Evolutionary conservation across 2,329 filamentous ascomycete species (phyloP), one percentile per base, ranked within the genome.

Genomic region (Talaromyces sp.): DNA sequence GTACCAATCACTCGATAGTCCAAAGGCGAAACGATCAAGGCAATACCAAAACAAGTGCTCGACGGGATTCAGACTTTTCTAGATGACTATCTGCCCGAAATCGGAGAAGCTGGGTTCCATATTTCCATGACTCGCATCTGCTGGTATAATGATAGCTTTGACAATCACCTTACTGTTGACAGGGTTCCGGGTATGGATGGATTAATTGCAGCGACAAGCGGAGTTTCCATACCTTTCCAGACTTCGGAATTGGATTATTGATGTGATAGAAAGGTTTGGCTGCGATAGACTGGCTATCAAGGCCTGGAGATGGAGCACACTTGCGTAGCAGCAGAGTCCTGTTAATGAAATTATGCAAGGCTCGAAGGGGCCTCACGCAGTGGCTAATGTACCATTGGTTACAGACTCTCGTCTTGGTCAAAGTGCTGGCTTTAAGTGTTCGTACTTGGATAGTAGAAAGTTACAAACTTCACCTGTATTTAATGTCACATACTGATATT

Each of bases 161-260:
- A 81, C 16, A 84, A 85, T 37, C 82, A 86, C 62, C 87, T 84
- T 69, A 74, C 87, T 4, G 80, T 88, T 56, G 79, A 82, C 45
- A 79, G 81, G 63, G 82, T 86, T 58, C 84, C 84, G 0, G 74
- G 69, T 16, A 83, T 81, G 67, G 71, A 74, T n/a, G 81, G 82
- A 0, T 70, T 89, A 0, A 84, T 88, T 70, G 79, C 88, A 0
- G 85, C 85, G 2, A 88, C 86, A 0, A 87, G 85, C 0, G 87
- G 0, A 84, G 82, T 41, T 87, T 87, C 0, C 87, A 88, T 72
- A 86, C 66, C 70, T 76, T 11, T 86, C 86, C 0, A 82, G 83
- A 3, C 81, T 88, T 68, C 85, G 86, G 1, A 81, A 82, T 41
- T 80, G 78, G 66, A 82, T 88, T 13, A 78, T 83, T 0, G 81